Percentiles rank a stretch among this genome's conserved stretches.
Conservation (phyloP, 2,329 filamentous ascomycete genomes). For the Venturia aucupariae region DNA sequence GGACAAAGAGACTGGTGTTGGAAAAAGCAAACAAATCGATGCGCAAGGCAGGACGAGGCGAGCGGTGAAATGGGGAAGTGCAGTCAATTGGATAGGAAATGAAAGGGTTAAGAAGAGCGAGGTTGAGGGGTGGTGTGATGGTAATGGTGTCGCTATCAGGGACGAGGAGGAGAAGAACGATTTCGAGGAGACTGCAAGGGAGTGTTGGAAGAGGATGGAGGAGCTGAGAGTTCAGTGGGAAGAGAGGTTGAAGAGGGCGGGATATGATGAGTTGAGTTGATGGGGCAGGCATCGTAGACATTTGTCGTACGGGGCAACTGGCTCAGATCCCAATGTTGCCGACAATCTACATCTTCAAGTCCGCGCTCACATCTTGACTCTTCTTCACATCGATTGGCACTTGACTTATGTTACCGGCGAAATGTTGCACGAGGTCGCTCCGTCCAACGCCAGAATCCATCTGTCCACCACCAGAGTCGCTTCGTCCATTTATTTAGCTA, state of each 20-base stretch:
- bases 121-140: conserved; percentile 52
- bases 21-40: neutral
- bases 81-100: conserved; percentile 49
- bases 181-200: conserved; percentile 53
- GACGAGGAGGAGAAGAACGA: conserved; percentile 45
- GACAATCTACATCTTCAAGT: too few species aligned
- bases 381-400: too few species aligned
- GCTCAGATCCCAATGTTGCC: too few species aligned
- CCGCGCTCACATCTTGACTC: too few species aligned
- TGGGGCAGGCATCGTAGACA: neutral
- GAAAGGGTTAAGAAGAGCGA: conserved; percentile 66
- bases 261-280: conserved; percentile 13
- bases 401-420: too few species aligned
- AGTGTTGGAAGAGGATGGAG: conserved; percentile 65
- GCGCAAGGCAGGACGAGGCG: conserved; percentile 22
- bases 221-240: conserved; percentile 56
- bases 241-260: conserved; percentile 27
- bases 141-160: conserved; percentile 35
- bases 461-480: too few species aligned
- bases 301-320: too few species aligned
- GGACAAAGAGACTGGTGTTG: neutral
- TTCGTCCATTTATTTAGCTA: too few species aligned
- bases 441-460: too few species aligned
- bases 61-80: conserved; percentile 76
- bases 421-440: too few species aligned